Base-by-base conservation (phyloP, 148 eudicot genomes). In the Suaeda aralocaspica region DNA sequence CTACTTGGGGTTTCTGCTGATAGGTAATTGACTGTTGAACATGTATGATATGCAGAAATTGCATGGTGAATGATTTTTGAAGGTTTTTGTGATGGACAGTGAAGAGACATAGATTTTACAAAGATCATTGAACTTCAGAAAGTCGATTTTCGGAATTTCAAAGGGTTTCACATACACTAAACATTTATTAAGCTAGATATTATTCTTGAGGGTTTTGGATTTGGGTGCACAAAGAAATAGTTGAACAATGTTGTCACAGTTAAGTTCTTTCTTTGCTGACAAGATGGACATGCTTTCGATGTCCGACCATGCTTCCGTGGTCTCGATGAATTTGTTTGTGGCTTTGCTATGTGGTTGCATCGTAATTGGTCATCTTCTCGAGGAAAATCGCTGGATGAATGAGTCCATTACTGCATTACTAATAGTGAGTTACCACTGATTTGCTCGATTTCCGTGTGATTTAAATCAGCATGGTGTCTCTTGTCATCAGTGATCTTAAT, bases 371-470 rank as follows among this genome's bases (percentile, higher is more conserved):
- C 93, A 88, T 74, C 82, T 88, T 63, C 82, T 88, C 1, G 90
- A 86, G 81, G 92, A 88, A 71, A 84, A 73, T 77, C 84, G 86
- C 14, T 88, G 92, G 92, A 79, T 86, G 80, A 88, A 88, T 18
- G 93, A 82, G 74, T 86, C 93, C 28, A 88, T 81, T 59, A 86
- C 88, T 15, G 87, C 90, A 46, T 80, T 88, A 69, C 16, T 77
- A 46, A 79, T 88, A 16, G 93, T 88, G 70, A 81, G 90, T 77
- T 5, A 39, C 50, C n/a, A 33, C 5, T 2, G 63, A 19, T 58
- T 56, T 31, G 64, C 48, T 68, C 16, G 29, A 10, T n/a, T 62
- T 8, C 4, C 22, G 58, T 63, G 5, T 58, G 67, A 8, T 60
- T 34, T 6, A 7, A 28, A 22, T 52, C 26, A 18, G 53, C 60